Conservation (phyloP, 306 rosid genomes). For the Lotus japonicus region DNA sequence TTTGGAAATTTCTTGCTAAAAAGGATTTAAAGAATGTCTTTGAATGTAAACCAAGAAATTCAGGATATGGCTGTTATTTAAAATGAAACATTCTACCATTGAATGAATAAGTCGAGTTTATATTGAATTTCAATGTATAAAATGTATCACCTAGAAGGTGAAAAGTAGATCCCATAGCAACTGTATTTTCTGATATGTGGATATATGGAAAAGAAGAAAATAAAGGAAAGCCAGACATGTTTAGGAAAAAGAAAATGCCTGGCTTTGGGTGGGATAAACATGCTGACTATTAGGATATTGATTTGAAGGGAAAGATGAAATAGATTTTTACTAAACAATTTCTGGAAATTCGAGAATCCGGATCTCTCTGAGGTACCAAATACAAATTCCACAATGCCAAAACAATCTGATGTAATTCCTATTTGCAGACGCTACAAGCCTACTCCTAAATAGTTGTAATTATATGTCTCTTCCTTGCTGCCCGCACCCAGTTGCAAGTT, state of each 20-base stretch:
- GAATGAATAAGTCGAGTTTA: not conserved
- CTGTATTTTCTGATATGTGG: not conserved
- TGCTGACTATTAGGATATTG: not conserved
- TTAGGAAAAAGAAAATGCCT: not conserved
- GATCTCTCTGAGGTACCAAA: too few species aligned
- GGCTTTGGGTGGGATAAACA: not conserved
- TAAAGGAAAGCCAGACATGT: not conserved
- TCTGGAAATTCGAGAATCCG: too few species aligned
- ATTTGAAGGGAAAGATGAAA: too few species aligned
- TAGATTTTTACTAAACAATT: too few species aligned
- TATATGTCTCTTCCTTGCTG: too few species aligned
- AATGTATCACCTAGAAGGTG: not conserved
- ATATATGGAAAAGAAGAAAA: not conserved
- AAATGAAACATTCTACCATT: not conserved
- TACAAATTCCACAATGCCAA: too few species aligned
- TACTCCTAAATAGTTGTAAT: too few species aligned
- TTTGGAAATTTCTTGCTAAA: not conserved
- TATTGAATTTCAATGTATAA: not conserved
- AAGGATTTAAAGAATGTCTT: not conserved
- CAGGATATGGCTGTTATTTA: not conserved
- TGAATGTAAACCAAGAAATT: constrained; percentile 2
- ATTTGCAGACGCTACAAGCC: too few species aligned
- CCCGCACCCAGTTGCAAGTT: too few species aligned
- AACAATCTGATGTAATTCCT: too few species aligned
- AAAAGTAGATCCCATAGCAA: not conserved